Percentiles rank a stretch among this genome's conserved stretches.
phyloP scores from a whole-genome alignment of 2,329 filamentous ascomycete species.

The Volutella citrinella region DNA sequence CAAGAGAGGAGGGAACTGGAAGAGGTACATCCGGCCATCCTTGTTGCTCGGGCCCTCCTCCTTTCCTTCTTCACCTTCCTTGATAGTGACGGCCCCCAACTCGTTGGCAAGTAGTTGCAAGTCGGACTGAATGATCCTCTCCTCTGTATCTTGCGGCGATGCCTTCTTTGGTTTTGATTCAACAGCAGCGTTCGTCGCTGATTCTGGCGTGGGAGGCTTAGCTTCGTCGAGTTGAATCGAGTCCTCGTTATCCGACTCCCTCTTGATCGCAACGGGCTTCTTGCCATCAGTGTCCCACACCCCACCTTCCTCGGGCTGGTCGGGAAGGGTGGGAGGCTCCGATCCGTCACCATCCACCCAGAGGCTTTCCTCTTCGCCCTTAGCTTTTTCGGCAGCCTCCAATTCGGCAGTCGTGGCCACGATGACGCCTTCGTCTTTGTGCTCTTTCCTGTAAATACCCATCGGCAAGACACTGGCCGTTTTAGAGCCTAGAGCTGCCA shows the following conservation, averaged over 20 bases:
- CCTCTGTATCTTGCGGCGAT: constrained; percentile 35
- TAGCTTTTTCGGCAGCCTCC: constrained; percentile 49
- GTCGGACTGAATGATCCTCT: constrained; percentile 37
- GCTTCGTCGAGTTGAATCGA: constrained; percentile 39
- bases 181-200: constrained; percentile 22
- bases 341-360: constrained; percentile 39
- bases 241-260: constrained; percentile 41
- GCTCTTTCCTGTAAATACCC: constrained; percentile 53
- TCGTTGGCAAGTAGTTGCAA: constrained; percentile 41
- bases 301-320: constrained; percentile 34
- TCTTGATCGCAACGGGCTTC: constrained; percentile 39
- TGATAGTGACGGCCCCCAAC: constrained; percentile 36
- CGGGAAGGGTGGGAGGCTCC: constrained; percentile 21
- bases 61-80: constrained; percentile 26
- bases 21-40: constrained; percentile 60
- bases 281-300: constrained; percentile 43
- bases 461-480: constrained; percentile 45
- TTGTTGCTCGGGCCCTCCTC: constrained; percentile 32
- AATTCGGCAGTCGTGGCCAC: constrained; percentile 57
- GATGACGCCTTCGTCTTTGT: constrained; percentile 51
- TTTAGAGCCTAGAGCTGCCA: constrained; percentile 30
- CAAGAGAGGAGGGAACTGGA: constrained; percentile 62
- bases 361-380: constrained; percentile 44
- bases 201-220: constrained; percentile 21
- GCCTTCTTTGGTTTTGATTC: constrained; percentile 27